phyloP scores from a whole-genome alignment of 108 stramenopile genomes.

The Seminavis robusta region DNA sequence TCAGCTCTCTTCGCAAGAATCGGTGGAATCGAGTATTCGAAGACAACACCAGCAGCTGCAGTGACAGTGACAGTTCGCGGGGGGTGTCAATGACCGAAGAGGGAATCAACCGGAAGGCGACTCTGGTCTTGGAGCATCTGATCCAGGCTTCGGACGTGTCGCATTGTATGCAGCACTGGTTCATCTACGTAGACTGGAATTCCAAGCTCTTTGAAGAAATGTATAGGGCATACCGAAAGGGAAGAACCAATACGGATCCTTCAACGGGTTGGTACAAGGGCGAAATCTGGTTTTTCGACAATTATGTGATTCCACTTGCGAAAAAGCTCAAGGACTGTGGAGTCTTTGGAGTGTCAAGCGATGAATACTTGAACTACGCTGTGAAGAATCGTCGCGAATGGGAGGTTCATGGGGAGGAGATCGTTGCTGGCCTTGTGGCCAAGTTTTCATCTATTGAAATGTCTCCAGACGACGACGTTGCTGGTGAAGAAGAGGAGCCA shows the following conservation, averaged over 20 bases:
- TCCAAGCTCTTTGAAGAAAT: slow-evolving; percentile 27
- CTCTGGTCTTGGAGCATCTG: slow-evolving; percentile 10
- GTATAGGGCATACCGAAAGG: slow-evolving; percentile 11
- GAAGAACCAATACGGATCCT: slow-evolving; percentile 26
- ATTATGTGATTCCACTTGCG: slow-evolving; percentile 35
- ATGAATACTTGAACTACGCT: slow-evolving; percentile 11
- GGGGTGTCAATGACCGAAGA: slow-evolving; percentile 4
- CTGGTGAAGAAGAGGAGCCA: too few relatives aligned
- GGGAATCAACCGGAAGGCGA: slow-evolving; percentile 6
- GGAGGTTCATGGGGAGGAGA: slow-evolving; percentile 1
- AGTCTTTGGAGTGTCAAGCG: slow-evolving; percentile 26
- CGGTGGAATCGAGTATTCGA: slow-evolving; percentile 50
- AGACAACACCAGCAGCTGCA: neutral
- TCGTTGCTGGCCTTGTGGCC: neutral
- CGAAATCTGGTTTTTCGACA: slow-evolving; percentile 37
- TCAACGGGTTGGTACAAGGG: slow-evolving; percentile 39
- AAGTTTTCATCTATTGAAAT: too few relatives aligned
- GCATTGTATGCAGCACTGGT: slow-evolving; percentile 42
- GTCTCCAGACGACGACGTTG: too few relatives aligned
- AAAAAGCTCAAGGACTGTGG: slow-evolving; percentile 38
- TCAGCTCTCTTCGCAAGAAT: slow-evolving; percentile 32
- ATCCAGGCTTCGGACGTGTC: slow-evolving; percentile 44
- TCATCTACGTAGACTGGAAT: slow-evolving; percentile 42
- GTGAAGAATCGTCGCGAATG: slow-evolving; percentile 2
- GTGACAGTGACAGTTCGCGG: neutral